Evolutionary conservation across 2,329 filamentous ascomycete species (phyloP).

Genomic region (Aureobasidium sp.): DNA sequence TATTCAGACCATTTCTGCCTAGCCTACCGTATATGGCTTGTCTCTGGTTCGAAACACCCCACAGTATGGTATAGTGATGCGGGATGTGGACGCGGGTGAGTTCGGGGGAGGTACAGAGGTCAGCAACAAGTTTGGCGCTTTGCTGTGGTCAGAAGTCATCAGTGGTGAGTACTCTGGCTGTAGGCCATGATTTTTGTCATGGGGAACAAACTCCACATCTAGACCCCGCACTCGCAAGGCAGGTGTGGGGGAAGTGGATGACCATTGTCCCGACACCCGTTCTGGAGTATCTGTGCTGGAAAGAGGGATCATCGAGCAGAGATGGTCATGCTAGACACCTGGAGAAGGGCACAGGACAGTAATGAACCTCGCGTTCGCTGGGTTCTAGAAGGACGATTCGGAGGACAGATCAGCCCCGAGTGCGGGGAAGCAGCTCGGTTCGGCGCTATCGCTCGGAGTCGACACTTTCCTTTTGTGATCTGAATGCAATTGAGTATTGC

Average conservation of each 20-base stretch:
- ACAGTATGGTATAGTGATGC: neutral
- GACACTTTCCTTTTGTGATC: neutral
- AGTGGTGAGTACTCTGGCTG: neutral
- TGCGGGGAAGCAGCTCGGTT: neutral
- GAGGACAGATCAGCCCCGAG: neutral
- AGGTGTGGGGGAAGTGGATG: neutral
- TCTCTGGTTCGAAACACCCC: neutral
- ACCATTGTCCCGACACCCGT: neutral
- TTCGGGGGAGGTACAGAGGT: neutral
- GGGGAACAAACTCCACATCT: neutral
- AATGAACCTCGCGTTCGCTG: neutral
- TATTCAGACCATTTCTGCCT: neutral
- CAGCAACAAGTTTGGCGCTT: neutral
- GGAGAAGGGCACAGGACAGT: neutral
- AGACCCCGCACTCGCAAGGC: neutral
- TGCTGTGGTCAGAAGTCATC: neutral
- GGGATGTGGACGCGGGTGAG: slow-evolving; percentile 1
- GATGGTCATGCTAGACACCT: neutral
- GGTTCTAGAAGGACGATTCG: neutral
- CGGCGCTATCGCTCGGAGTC: neutral
- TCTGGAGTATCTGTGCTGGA: neutral
- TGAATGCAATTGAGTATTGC: neutral
- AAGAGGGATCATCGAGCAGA: neutral
- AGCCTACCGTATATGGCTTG: neutral
- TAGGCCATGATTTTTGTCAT: neutral